phyloP scores from a whole-genome alignment of 2,329 filamentous ascomycete species.

The Ophiostoma ips region DNA sequence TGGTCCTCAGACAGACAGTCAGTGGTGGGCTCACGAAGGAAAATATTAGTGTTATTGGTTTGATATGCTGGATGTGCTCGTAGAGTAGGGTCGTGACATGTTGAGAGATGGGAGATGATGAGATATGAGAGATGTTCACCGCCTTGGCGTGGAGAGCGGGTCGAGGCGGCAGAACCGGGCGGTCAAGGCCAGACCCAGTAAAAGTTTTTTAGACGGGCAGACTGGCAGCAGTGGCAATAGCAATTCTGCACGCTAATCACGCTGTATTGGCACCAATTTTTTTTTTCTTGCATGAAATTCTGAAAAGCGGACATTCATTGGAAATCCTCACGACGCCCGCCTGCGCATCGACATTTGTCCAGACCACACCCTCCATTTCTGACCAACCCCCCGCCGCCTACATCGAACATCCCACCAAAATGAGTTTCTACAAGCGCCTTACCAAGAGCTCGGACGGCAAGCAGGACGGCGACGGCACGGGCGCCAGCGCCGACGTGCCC shows the following conservation, averaged over 20 bases:
- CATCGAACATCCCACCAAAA: background rate
- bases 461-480: conserved; percentile 27
- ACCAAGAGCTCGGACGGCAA: conserved; percentile 34
- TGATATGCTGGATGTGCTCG: background rate
- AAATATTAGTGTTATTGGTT: background rate
- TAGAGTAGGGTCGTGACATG: background rate
- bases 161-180: background rate
- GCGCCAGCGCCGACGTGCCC: conserved; percentile 25
- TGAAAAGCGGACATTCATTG: background rate
- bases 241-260: background rate
- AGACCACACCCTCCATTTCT: background rate
- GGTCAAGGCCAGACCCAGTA: background rate
- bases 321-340: background rate
- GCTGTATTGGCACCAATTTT: background rate
- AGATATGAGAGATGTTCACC: background rate
- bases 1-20: background rate
- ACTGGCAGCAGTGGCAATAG: background rate
- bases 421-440: conserved; percentile 51
- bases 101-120: background rate
- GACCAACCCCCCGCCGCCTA: background rate
- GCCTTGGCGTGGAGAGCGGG: background rate
- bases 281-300: background rate
- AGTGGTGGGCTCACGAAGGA: background rate
- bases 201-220: conserved; percentile 1
- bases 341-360: too few species aligned